A percentile compares a stretch with the other conserved stretches of the same genome.
Conservation (phyloP, 768 basidiomycete species). For the Trametes sanguinea region DNA sequence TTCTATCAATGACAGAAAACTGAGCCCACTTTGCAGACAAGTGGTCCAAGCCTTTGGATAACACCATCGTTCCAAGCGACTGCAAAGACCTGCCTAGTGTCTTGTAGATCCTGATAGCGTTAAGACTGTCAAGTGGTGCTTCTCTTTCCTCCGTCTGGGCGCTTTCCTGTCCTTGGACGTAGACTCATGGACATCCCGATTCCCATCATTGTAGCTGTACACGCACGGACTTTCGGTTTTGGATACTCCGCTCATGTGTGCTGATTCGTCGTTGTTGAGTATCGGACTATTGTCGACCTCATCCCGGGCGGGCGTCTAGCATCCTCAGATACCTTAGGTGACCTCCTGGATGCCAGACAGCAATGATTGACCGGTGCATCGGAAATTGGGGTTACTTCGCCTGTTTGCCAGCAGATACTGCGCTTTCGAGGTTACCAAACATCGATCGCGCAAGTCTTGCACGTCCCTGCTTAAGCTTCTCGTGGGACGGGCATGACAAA, state of each 20-base stretch:
- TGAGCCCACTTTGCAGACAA: conserved; percentile 31
- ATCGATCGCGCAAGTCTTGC: background rate
- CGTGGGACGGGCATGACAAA: conserved; percentile 3
- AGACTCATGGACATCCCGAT: background rate
- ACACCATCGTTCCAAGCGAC: conserved; percentile 32
- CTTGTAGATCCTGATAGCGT: conserved; percentile 17
- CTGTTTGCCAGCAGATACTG: too few species aligned
- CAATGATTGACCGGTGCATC: too few species aligned
- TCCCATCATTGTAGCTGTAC: background rate
- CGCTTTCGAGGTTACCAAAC: background rate
- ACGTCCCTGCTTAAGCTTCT: background rate
- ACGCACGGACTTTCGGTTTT: background rate
- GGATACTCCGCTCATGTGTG: background rate
- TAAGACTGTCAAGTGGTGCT: too few species aligned
- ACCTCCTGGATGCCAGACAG: too few species aligned
- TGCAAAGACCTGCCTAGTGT: conserved; percentile 35
- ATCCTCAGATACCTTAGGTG: too few species aligned
- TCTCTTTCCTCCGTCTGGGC: background rate
- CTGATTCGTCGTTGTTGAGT: too few species aligned
- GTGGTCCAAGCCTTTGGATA: conserved; percentile 41
- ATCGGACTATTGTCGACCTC: background rate
- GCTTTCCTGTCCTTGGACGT: background rate
- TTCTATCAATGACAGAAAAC: background rate
- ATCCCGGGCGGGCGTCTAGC: too few species aligned
- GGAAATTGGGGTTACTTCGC: too few species aligned